Evolutionary conservation across 805 yeast species (phyloP).

Genomic region (Starmerella bombicola): DNA sequence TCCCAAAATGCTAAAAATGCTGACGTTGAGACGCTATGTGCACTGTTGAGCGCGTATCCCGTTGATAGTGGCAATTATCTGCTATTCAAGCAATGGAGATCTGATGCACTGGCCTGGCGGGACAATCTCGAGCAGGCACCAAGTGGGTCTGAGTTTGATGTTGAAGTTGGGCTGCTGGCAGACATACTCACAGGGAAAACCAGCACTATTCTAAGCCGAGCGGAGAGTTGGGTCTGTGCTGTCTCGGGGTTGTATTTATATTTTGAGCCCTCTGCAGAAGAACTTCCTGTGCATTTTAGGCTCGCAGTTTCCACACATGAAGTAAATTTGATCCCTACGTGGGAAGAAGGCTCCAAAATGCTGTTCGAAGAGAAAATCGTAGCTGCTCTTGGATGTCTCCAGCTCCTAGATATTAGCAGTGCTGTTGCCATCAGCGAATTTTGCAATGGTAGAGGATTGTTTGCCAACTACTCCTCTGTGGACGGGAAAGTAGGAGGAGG

Average conservation of each 20-base stretch:
- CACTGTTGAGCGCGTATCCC: slow-evolving; percentile 14
- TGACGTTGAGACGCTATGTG: not conserved
- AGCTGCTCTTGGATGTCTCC: slow-evolving; percentile 15
- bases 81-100: slow-evolving; percentile 18
- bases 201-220: not conserved
- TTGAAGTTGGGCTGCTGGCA: slow-evolving; percentile 4
- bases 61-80: not conserved
- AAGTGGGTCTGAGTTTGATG: not conserved
- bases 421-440: slow-evolving; percentile 19
- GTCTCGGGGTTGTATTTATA: slow-evolving; percentile 14
- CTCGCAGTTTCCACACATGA: slow-evolving; percentile 4
- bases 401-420: slow-evolving; percentile 12
- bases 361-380: slow-evolving; percentile 15
- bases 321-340: slow-evolving; percentile 14
- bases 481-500: slow-evolving; percentile 6
- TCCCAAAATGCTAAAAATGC: not conserved
- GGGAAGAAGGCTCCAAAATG: slow-evolving; percentile 21
- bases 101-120: slow-evolving; percentile 11
- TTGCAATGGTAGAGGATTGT: slow-evolving; percentile 12
- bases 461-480: slow-evolving; percentile 6
- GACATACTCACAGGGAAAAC: slow-evolving; percentile 13
- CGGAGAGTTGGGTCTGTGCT: slow-evolving; percentile 16
- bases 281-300: slow-evolving; percentile 9
- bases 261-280: slow-evolving; percentile 15
- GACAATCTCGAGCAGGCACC: slow-evolving; percentile 4